phyloP scores from a whole-genome alignment of 306 rosid species.

The Mimosa bimucronata region DNA sequence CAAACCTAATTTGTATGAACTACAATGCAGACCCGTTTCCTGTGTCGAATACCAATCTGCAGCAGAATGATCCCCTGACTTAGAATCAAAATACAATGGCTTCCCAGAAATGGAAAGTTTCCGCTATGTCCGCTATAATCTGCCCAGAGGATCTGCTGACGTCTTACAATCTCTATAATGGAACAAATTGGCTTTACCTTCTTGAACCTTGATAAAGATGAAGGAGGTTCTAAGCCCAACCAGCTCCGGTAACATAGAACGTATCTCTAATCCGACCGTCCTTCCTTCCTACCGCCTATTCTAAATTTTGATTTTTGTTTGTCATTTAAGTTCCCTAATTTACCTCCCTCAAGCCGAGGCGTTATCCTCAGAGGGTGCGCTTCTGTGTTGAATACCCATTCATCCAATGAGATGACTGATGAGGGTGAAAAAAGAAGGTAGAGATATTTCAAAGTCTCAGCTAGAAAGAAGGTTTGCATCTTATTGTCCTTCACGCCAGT shows the following conservation, averaged over 20 bases:
- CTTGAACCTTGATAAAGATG: constrained; percentile 31
- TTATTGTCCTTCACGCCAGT: constrained; percentile 87
- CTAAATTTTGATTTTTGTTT: constrained; percentile 47
- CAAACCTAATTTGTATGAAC: constrained; percentile 38
- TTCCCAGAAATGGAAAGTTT: not conserved
- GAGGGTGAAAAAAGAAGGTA: constrained; percentile 96
- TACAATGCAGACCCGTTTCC: constrained; percentile 37
- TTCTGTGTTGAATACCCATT: constrained; percentile 98
- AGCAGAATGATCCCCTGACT: constrained; percentile 36
- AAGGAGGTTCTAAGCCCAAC: constrained; percentile 40
- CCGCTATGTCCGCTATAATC: not conserved
- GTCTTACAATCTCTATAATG: constrained; percentile 37
- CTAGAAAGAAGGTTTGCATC: constrained; percentile 99
- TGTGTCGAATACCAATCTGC: constrained; percentile 40
- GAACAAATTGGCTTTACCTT: constrained; percentile 36
- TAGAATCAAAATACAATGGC: not conserved
- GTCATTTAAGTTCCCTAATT: constrained; percentile 40
- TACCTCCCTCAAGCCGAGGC: constrained; percentile 48
- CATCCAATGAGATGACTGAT: constrained; percentile 83
- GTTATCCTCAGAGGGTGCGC: constrained; percentile 91
- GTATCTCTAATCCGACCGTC: constrained; percentile 50
- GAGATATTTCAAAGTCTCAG: constrained; percentile 93
- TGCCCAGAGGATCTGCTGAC: constrained; percentile 27
- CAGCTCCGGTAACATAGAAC: constrained; percentile 33
- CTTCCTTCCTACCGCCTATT: constrained; percentile 85